Conservation (phyloP, 257 asterid species). For the Eustoma russellianum region DNA sequence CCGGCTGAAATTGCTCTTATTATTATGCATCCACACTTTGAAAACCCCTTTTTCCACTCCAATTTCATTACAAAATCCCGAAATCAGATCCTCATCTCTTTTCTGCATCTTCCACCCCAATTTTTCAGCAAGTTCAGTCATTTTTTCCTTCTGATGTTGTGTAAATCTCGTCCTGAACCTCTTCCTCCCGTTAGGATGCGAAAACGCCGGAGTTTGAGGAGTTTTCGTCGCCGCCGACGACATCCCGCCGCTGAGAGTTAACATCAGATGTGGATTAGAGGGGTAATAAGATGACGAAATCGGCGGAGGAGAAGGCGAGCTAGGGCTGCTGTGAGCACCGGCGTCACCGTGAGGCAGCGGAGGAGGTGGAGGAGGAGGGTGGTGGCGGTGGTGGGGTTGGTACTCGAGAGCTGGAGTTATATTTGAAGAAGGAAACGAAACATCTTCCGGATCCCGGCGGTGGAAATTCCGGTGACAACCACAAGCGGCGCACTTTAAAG, state of each 20-base stretch:
- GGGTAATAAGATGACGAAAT: constrained; percentile 88
- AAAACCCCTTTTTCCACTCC: constrained; percentile 64
- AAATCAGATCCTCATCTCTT: constrained; percentile 50
- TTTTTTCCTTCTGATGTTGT: constrained; percentile 51
- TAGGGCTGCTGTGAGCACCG: constrained; percentile 47
- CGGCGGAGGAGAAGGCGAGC: constrained; percentile 92
- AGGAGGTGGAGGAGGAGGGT: constrained; percentile 39
- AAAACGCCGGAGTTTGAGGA: constrained; percentile 5
- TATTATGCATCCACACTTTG: constrained; percentile 94
- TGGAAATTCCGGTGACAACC: constrained; percentile 98
- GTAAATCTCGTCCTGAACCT: constrained; percentile 71
- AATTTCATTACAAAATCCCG: constrained; percentile 41
- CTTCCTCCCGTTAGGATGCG: constrained; percentile 37
- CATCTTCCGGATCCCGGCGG: constrained; percentile 82
- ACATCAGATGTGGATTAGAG: constrained; percentile 82
- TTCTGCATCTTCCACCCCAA: constrained; percentile 84
- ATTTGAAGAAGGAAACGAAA: constrained; percentile 19
- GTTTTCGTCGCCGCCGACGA: background rate
- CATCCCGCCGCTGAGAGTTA: constrained; percentile 58
- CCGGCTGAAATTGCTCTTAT: constrained; percentile 51
- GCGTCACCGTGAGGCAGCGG: constrained; percentile 14
- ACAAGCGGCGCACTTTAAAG: constrained; percentile 92
- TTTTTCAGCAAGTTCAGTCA: constrained; percentile 59
- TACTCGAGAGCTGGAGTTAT: constrained; percentile 53
- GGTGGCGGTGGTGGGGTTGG: constrained; percentile 96